phyloP scores from a whole-genome alignment of 129 eudicot species.

The Rutidosis leptorrhynchoides region DNA sequence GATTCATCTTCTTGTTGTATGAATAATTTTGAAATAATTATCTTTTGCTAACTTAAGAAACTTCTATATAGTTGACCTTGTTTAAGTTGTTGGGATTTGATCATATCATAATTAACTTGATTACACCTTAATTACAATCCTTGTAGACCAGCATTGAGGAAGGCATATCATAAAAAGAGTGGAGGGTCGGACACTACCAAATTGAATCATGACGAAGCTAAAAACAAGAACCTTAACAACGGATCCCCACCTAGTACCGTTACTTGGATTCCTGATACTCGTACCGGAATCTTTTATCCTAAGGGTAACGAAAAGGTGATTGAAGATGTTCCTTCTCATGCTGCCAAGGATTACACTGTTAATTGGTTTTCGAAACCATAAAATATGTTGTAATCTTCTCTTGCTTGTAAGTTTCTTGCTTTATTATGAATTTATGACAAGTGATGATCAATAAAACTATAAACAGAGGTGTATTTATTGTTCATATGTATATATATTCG shows the following conservation, averaged over 20 bases:
- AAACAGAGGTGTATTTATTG: too few relatives aligned
- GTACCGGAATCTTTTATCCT: constrained; percentile 71
- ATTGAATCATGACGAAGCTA: constrained; percentile 50
- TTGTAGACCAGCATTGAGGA: constrained; percentile 47
- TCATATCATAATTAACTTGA: background rate
- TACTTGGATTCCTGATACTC: constrained; percentile 56
- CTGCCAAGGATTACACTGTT: constrained; percentile 46
- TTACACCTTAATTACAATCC: background rate
- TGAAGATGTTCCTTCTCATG: constrained; percentile 45
- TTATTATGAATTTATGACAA: too few relatives aligned
- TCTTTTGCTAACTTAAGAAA: background rate
- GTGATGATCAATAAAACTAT: too few relatives aligned
- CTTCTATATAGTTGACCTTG: background rate
- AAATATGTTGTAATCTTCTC: background rate
- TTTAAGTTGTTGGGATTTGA: background rate
- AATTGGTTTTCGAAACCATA: constrained; percentile 53
- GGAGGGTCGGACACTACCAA: constrained; percentile 31
- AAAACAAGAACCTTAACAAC: constrained; percentile 22
- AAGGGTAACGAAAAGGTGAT: constrained; percentile 73
- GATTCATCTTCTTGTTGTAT: background rate
- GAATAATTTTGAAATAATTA: too few relatives aligned
- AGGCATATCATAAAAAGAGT: constrained; percentile 57
- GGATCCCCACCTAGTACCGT: constrained; percentile 14
- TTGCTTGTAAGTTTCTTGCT: background rate
- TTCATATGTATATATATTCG: too few relatives aligned